A percentile compares a stretch with the other conserved stretches of the same genome.
phyloP scores from a whole-genome alignment of 2,329 filamentous ascomycete genomes.

The Paraconiothyrium brasiliense region DNA sequence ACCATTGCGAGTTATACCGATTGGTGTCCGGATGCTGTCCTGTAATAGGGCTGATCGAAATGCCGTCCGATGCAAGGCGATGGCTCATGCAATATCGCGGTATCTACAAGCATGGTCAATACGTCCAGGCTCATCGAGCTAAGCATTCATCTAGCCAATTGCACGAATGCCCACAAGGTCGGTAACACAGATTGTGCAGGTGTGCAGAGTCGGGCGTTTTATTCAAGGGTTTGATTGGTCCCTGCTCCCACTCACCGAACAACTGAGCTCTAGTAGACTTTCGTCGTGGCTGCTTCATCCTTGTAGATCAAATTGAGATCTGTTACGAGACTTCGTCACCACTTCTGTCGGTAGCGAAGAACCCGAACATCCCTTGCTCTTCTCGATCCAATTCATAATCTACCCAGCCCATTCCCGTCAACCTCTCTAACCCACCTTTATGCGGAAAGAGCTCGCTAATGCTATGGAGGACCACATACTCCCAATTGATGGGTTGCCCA shows the following conservation, averaged over 20 bases:
- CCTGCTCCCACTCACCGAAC: background rate
- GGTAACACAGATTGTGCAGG: background rate
- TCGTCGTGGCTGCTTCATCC: too few species aligned
- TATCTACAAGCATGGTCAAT: background rate
- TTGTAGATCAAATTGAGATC: background rate
- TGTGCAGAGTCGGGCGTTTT: background rate
- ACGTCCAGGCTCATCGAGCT: background rate
- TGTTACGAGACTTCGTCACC: background rate
- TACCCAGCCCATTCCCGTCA: background rate
- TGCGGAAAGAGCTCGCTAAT: background rate
- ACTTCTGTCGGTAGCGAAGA: background rate
- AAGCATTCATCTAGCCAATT: background rate
- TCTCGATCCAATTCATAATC: background rate
- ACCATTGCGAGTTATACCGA: too few species aligned
- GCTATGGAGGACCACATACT: background rate
- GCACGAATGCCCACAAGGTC: background rate
- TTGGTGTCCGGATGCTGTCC: too few species aligned
- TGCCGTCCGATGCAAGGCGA: too few species aligned
- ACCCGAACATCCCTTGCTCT: background rate
- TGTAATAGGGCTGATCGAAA: too few species aligned
- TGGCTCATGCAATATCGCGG: background rate
- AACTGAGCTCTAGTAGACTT: too few species aligned
- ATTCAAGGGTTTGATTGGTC: background rate
- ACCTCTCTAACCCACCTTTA: background rate
- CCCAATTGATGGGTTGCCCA: conserved; percentile 1